phyloP scores from a whole-genome alignment of 352 stramenopile genomes.

The Phytophthora rubi region DNA sequence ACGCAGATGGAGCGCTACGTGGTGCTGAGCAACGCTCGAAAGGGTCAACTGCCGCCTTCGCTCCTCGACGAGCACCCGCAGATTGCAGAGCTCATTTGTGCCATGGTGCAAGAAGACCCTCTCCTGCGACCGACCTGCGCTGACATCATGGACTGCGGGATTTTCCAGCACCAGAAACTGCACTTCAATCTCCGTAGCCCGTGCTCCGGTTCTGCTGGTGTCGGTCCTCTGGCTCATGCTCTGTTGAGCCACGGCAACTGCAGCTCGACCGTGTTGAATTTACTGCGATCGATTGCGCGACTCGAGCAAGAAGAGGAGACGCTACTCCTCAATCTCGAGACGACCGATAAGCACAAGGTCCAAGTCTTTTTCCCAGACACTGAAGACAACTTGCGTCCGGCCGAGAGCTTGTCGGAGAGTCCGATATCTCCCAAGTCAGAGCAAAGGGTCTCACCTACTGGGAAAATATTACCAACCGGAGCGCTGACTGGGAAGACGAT shows the following conservation, averaged over 20 bases:
- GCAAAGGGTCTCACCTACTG: neutral
- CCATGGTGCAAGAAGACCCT: slow-evolving; percentile 60
- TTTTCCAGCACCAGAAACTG: slow-evolving; percentile 38
- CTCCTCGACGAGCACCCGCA: slow-evolving; percentile 49
- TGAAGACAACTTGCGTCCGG: slow-evolving; percentile 19
- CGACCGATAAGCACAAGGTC: slow-evolving; percentile 6
- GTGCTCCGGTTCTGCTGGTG: slow-evolving; percentile 1
- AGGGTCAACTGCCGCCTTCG: slow-evolving; percentile 43
- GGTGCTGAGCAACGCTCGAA: slow-evolving; percentile 55
- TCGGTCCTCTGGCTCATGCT: slow-evolving; percentile 12
- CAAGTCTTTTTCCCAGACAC: slow-evolving; percentile 5
- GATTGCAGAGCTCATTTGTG: slow-evolving; percentile 49
- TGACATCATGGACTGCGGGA: slow-evolving; percentile 45
- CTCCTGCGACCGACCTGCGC: slow-evolving; percentile 48
- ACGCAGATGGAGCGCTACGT: slow-evolving; percentile 84
- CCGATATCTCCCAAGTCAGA: slow-evolving; percentile 5
- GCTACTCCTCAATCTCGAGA: slow-evolving; percentile 23
- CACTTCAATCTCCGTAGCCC: slow-evolving; percentile 19
- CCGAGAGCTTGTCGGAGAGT: slow-evolving; percentile 10
- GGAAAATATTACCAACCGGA: slow-evolving; percentile 9
- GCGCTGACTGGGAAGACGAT: slow-evolving; percentile 13
- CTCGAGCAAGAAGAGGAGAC: slow-evolving; percentile 34
- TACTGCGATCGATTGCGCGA: slow-evolving; percentile 26
- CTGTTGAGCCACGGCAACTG: slow-evolving; percentile 15
- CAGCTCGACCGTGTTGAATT: slow-evolving; percentile 27